Evolutionary conservation across 768 basidiomycete genomes (phyloP).

Genomic region (Lactifluus pinguis): DNA sequence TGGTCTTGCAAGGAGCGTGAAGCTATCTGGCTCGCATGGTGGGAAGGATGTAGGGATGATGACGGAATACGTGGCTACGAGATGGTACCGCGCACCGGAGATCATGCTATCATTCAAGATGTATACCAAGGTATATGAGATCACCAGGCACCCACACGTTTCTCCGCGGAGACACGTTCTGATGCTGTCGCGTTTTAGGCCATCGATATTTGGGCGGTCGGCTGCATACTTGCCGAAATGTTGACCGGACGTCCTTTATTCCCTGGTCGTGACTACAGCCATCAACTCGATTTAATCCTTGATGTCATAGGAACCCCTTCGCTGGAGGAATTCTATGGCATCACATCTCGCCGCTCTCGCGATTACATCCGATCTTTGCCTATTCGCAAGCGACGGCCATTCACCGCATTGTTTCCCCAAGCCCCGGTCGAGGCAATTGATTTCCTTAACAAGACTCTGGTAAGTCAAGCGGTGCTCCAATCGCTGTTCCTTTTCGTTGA

Average conservation of each 20-base stretch:
- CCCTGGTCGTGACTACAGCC: constrained; percentile 80
- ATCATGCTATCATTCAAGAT: constrained; percentile 94
- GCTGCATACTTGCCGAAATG: constrained; percentile 75
- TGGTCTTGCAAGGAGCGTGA: constrained; percentile 65
- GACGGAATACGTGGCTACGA: constrained; percentile 84
- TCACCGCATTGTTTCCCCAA: constrained; percentile 66
- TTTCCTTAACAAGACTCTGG: constrained; percentile 63
- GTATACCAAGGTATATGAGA: constrained; percentile 55
- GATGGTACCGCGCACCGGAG: constrained; percentile 91
- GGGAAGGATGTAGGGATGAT: constrained; percentile 60
- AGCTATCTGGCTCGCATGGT: constrained; percentile 40
- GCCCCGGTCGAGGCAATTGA: constrained; percentile 67
- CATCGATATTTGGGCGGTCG: constrained; percentile 71
- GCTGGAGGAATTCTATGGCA: constrained; percentile 85
- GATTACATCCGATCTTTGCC: constrained; percentile 85
- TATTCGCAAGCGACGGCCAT: constrained; percentile 66
- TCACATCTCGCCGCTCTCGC: constrained; percentile 73
- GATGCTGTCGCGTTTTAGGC: constrained; percentile 30
- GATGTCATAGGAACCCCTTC: constrained; percentile 86
- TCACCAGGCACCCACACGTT: not conserved
- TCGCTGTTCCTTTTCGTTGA: not conserved
- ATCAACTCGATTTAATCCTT: constrained; percentile 81
- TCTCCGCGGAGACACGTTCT: not conserved
- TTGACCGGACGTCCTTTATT: constrained; percentile 75
- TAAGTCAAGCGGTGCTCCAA: constrained; percentile 24